Percentiles rank a stretch among this genome's conserved stretches.
phyloP scores from a whole-genome alignment of 1,139 yeast genomes.

The Yamadazyma buinensis region DNA sequence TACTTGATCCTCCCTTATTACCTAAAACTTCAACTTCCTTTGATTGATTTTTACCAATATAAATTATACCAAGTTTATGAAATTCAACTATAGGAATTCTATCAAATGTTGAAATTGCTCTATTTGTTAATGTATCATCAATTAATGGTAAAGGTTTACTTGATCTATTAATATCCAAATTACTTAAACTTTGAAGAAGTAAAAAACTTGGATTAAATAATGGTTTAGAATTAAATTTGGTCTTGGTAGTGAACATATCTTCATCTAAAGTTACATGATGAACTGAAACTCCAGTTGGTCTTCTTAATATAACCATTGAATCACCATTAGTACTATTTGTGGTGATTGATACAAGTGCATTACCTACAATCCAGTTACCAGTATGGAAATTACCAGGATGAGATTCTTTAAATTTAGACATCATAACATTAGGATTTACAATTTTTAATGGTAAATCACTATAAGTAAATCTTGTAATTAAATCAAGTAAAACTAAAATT shows the following conservation, averaged over 20 bases:
- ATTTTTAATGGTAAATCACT: slow-evolving; percentile 59
- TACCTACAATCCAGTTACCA: slow-evolving; percentile 62
- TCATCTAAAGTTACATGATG: slow-evolving; percentile 45
- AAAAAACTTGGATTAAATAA: slow-evolving; percentile 24
- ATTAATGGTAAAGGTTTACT: slow-evolving; percentile 36
- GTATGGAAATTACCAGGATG: slow-evolving; percentile 20
- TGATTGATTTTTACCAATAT: slow-evolving; percentile 65
- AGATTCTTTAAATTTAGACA: slow-evolving; percentile 11
- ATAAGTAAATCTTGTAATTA: slow-evolving; percentile 64
- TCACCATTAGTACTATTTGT: slow-evolving; percentile 53
- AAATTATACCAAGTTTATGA: slow-evolving; percentile 75
- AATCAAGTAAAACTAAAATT: slow-evolving; percentile 63
- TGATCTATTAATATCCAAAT: slow-evolving; percentile 16
- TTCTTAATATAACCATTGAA: slow-evolving; percentile 49
- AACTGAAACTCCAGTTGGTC: slow-evolving; percentile 64
- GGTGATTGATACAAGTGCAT: slow-evolving; percentile 53
- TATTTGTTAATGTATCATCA: slow-evolving; percentile 45
- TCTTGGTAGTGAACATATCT: slow-evolving; percentile 8
- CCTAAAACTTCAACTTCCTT: slow-evolving; percentile 62
- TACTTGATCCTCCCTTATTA: slow-evolving; percentile 62
- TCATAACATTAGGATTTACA: slow-evolving; percentile 19
- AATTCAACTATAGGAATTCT: slow-evolving; percentile 75
- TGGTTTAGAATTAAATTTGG: slow-evolving; percentile 7
- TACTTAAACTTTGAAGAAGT: slow-evolving; percentile 31
- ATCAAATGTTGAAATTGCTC: slow-evolving; percentile 68